These are phyloP conservation scores for Sabuloglossum arenarium DNA, from an alignment of 495 filamentous ascomycete species.

Conservation along the genomic window DNA sequence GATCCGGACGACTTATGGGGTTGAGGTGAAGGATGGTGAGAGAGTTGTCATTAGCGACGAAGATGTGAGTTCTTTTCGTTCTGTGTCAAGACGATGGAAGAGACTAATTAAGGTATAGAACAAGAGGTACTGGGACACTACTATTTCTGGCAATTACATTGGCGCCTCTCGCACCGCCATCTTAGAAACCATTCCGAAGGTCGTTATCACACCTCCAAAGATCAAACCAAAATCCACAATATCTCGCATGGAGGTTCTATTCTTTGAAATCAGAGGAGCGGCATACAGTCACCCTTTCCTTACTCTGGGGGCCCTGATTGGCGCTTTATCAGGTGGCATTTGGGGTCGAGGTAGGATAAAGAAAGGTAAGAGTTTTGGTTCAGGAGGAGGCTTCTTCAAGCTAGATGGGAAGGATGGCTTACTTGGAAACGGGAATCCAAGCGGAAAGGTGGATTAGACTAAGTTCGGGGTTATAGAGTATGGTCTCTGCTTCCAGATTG, in stretches of 20 bases:
- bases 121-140: conserved; percentile 85
- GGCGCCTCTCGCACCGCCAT: conserved; percentile 84
- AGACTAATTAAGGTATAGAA: conserved; percentile 28
- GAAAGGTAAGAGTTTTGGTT: conserved; percentile 15
- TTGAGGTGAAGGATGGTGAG: conserved; percentile 69
- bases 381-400: conserved; percentile 47
- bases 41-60: conserved; percentile 93
- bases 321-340: conserved; percentile 25
- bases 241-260: conserved; percentile 49
- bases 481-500: neutral
- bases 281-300: conserved; percentile 53
- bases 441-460: conserved; percentile 57
- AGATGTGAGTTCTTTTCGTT: conserved; percentile 42
- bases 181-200: conserved; percentile 76
- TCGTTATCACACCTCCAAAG: conserved; percentile 47
- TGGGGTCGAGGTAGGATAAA: conserved; percentile 22
- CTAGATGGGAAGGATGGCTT: conserved; percentile 62
- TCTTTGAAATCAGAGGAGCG: conserved; percentile 52
- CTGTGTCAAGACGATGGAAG: neutral
- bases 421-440: conserved; percentile 30
- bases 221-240: conserved; percentile 76
- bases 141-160: conserved; percentile 69
- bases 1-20: conserved; percentile 83
- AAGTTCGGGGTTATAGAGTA: no score
- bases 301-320: conserved; percentile 37